phyloP scores from a whole-genome alignment of 1,139 yeast species.

The Saccharomyces hybrid region DNA sequence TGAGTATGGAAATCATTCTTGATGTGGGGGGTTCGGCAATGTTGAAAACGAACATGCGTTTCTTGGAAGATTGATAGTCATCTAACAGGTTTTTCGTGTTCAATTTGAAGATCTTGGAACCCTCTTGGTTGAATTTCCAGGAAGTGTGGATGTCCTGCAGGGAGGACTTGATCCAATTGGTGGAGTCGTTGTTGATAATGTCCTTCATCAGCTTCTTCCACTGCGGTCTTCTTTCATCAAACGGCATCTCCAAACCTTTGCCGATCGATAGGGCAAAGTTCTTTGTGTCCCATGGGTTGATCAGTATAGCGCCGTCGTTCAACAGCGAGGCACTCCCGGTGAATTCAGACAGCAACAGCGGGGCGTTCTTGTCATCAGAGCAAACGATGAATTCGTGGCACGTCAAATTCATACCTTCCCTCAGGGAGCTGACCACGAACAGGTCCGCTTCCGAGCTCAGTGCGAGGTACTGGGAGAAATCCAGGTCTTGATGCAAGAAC shows the following conservation, averaged over 20 bases:
- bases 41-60: slow-evolving; percentile 49
- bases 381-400: slow-evolving; percentile 91
- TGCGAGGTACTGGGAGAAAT: slow-evolving; percentile 83
- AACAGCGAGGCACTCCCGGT: slow-evolving; percentile 87
- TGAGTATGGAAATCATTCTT: slow-evolving; percentile 42
- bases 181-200: slow-evolving; percentile 62
- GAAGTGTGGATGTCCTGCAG: slow-evolving; percentile 46
- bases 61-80: slow-evolving; percentile 32
- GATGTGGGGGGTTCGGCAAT: slow-evolving; percentile 45
- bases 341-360: slow-evolving; percentile 81
- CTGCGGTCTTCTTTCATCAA: slow-evolving; percentile 48
- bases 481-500: slow-evolving; percentile 78
- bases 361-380: slow-evolving; percentile 63
- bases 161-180: slow-evolving; percentile 63
- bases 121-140: slow-evolving; percentile 53
- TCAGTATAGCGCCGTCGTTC: slow-evolving; percentile 61
- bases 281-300: slow-evolving; percentile 85
- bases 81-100: slow-evolving; percentile 37
- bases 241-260: slow-evolving; percentile 55
- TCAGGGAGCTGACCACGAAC: slow-evolving; percentile 80
- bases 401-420: slow-evolving; percentile 95
- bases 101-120: slow-evolving; percentile 34
- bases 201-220: slow-evolving; percentile 57
- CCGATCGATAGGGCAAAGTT: slow-evolving; percentile 58
- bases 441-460: slow-evolving; percentile 77